Evolutionary conservation across 306 rosid genomes (phyloP).

Genomic region (Rosa lucieae): DNA sequence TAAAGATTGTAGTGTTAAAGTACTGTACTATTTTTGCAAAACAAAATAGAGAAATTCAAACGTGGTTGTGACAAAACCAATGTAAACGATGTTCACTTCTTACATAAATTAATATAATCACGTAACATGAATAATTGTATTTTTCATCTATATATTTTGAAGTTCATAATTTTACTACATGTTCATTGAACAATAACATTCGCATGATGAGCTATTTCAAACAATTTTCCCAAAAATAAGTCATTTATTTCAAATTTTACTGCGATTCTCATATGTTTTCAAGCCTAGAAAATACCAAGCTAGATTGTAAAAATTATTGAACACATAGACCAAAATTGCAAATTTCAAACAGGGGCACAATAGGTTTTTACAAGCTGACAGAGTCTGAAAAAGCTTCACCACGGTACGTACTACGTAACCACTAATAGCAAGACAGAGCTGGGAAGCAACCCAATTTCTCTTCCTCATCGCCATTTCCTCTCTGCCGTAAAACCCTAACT

Average conservation of each 20-base stretch:
- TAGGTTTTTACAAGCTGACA: not conserved
- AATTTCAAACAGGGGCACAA: not conserved
- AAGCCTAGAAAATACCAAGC: no score
- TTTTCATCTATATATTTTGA: no score
- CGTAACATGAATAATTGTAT: no score
- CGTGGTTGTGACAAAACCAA: no score
- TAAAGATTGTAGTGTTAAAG: no score
- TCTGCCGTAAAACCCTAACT: slow-evolving; percentile 10
- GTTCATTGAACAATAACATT: no score
- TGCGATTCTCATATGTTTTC: not conserved
- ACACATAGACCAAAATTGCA: not conserved
- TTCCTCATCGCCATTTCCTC: not conserved
- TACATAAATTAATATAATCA: no score
- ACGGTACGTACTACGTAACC: slow-evolving; percentile 11
- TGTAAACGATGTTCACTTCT: no score
- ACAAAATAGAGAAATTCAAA: not conserved
- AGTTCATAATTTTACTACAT: not conserved
- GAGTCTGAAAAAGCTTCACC: not conserved
- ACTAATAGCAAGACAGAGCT: not conserved
- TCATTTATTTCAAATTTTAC: not conserved
- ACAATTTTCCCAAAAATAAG: not conserved
- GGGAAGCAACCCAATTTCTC: not conserved
- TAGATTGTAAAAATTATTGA: no score
- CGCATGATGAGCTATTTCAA: not conserved
- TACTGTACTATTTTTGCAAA: no score